These are phyloP conservation scores for Malassezia pachydermatis DNA, from an alignment of 1,284 basidiomycete genomes.

Conservation along the genomic window DNA sequence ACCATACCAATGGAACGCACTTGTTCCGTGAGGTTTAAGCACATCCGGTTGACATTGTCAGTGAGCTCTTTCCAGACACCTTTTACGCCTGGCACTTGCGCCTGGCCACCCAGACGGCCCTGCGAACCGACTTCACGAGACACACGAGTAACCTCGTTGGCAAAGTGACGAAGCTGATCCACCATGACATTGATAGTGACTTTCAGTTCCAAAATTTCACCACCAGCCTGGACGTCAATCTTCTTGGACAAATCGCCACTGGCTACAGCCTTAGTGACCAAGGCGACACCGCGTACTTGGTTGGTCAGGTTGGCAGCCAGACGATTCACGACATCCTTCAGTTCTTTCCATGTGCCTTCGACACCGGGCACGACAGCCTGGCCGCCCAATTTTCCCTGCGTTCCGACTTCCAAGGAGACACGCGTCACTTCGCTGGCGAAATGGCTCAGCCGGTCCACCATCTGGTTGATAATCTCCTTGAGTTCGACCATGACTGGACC, in stretches of 20 bases:
- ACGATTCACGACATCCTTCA: slow-evolving; percentile 49
- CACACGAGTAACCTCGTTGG: slow-evolving; percentile 90
- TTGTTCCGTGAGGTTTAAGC: slow-evolving; percentile 82
- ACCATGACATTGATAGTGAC: slow-evolving; percentile 97
- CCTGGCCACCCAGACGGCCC: slow-evolving; percentile 46
- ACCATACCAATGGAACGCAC: slow-evolving; percentile 80
- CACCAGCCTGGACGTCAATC: slow-evolving; percentile 89
- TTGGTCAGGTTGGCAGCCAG: slow-evolving; percentile 59
- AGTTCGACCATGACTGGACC: slow-evolving; percentile 94
- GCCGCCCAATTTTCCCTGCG: slow-evolving; percentile 49
- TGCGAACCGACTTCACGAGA: slow-evolving; percentile 53
- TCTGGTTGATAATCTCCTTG: slow-evolving; percentile 94
- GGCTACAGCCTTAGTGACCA: slow-evolving; percentile 95
- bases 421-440: slow-evolving; percentile 91
- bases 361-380: slow-evolving; percentile 48
- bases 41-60: slow-evolving; percentile 80
- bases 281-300: slow-evolving; percentile 87
- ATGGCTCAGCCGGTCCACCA: slow-evolving; percentile 73
- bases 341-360: slow-evolving; percentile 48
- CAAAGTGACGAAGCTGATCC: slow-evolving; percentile 72
- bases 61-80: slow-evolving; percentile 49
- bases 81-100: slow-evolving; percentile 46
- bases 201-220: slow-evolving; percentile 93
- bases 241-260: slow-evolving; percentile 87
- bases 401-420: slow-evolving; percentile 69